phyloP scores from a whole-genome alignment of 2,329 filamentous ascomycete species.

The Aspergillus piperis region DNA sequence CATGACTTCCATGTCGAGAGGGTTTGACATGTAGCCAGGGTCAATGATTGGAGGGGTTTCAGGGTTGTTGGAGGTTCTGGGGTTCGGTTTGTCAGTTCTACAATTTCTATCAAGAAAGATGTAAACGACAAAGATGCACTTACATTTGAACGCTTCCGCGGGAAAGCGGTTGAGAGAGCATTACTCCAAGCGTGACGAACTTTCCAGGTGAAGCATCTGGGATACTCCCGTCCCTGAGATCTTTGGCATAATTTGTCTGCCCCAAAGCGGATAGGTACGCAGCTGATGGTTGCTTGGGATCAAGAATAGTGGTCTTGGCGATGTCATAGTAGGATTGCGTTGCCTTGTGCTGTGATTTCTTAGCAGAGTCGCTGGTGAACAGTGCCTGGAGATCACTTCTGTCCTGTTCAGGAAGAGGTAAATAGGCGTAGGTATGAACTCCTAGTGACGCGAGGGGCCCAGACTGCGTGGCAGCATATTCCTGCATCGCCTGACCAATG shows the following conservation, averaged over 20 bases:
- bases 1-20: constrained; percentile 10
- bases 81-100: background rate
- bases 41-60: constrained; percentile 9
- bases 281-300: constrained; percentile 12
- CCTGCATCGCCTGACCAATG: constrained; percentile 6
- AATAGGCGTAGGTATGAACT: constrained; percentile 11
- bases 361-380: background rate
- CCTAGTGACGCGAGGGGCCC: constrained; percentile 8
- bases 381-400: constrained; percentile 2
- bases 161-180: constrained; percentile 14
- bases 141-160: constrained; percentile 13
- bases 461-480: constrained; percentile 8
- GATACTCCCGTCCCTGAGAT: constrained; percentile 10
- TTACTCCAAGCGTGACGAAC: constrained; percentile 13
- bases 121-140: background rate
- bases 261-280: constrained; percentile 11
- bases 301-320: constrained; percentile 7
- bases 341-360: background rate
- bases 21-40: constrained; percentile 8
- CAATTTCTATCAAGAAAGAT: background rate
- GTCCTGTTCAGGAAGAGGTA: constrained; percentile 4
- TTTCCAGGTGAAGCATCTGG: constrained; percentile 12
- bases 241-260: constrained; percentile 12
- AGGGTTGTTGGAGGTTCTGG: constrained; percentile 4
- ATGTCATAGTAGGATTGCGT: constrained; percentile 5